A percentile compares a stretch with the other conserved stretches of the same genome.
Conservation (phyloP, 2,329 filamentous ascomycete genomes). For the Chrysosporium queenslandicum region DNA sequence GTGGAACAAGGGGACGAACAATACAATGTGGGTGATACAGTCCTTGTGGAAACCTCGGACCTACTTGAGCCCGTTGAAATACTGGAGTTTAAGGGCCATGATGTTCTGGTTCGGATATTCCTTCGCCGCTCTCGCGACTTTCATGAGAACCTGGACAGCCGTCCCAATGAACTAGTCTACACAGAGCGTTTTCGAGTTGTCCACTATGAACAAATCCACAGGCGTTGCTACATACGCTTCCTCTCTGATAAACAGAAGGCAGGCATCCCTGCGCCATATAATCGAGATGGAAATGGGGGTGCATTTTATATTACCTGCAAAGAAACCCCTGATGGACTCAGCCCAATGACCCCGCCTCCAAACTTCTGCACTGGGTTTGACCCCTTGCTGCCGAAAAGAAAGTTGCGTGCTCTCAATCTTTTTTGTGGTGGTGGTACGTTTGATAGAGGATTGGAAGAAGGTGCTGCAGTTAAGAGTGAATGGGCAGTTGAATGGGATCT, state of each 20-base stretch:
- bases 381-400: slow-evolving; percentile 28
- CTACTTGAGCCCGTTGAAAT: slow-evolving; percentile 55
- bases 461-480: slow-evolving; percentile 52
- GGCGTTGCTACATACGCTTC: slow-evolving; percentile 51
- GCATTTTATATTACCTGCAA: slow-evolving; percentile 53
- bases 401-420: slow-evolving; percentile 55
- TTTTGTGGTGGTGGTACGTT: slow-evolving; percentile 73
- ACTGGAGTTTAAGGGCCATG: slow-evolving; percentile 25
- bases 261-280: slow-evolving; percentile 54
- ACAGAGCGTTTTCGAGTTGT: slow-evolving; percentile 40
- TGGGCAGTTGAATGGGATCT: slow-evolving; percentile 59
- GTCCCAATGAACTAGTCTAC: slow-evolving; percentile 45
- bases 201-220: slow-evolving; percentile 36
- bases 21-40: slow-evolving; percentile 49
- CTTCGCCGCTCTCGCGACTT: slow-evolving; percentile 38
- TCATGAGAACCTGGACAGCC: slow-evolving; percentile 35
- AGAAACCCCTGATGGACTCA: slow-evolving; percentile 19
- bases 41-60: slow-evolving; percentile 39
- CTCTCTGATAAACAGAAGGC: slow-evolving; percentile 35
- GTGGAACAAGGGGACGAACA: slow-evolving; percentile 6
- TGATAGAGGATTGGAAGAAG: slow-evolving; percentile 65
- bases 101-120: slow-evolving; percentile 44
- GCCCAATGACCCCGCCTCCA: slow-evolving; percentile 19
- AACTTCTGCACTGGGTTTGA: slow-evolving; percentile 48
- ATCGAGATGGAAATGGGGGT: slow-evolving; percentile 54